Base-by-base conservation (phyloP, 768 basidiomycete species). In the Thelephora aurantiotincta region DNA sequence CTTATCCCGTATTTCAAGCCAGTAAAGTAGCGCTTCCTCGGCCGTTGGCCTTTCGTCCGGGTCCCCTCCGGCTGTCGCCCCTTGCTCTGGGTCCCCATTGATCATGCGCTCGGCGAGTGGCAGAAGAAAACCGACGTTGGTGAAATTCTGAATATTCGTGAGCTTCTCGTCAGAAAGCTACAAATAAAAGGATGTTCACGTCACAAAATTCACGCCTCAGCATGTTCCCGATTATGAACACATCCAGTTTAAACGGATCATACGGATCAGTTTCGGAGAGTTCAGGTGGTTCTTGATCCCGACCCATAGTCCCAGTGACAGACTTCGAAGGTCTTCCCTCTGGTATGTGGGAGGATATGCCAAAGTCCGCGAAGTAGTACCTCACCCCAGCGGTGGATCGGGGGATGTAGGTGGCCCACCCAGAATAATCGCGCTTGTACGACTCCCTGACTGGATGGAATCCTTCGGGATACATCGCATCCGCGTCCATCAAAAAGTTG, bases 241-340 rank as follows among this genome's bases (percentile, higher is more conserved):
- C 46, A 19, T 65, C 63, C 1, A 58, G 20, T 43, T 59, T 62
- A 52, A 59, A 65, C 0, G 61, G 57, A 30, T 65, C 57, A 14
- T 59, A 61, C 0, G 62, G 58, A 2, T 48, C 33, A 1, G 45
- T 48, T 1, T 36, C 34, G 5, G 42, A 49, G 5, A 64, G 53
- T 23, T 63, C 62, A 0, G 62, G 60, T 0, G 57, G 54, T 2
- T 51, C 44, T 11, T 44, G 45, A 30, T 58, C 56, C 1, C 57
- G 52, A 0, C 55, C 43, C 1, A 30, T 3, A 2, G 47, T 37
- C 1, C 57, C 56, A 0, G 51, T 42, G 1, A 56, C 53, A 0
- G 50, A 35, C n/a, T 45, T 49, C n/a, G 30, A 44, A 6, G 51
- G 45, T 3, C 5, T 18, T 16, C 45, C 46, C 26, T 33, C 33